phyloP scores from a whole-genome alignment of 129 eudicot species.

The Daucus carota region DH1_v3.0 NC_030385.2:46936001-46936500 shows the following conservation, averaged over 20 bases:
- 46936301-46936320: not conserved
- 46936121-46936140: slow-evolving; percentile 77
- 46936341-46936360: not conserved
- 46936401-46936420: not conserved
- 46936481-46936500: not conserved
- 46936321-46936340: not conserved
- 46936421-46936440: not conserved
- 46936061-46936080: slow-evolving; percentile 63
- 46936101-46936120: slow-evolving; percentile 83
- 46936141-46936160: slow-evolving; percentile 70
- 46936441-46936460: not conserved
- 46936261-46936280: not conserved
- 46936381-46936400: not conserved
- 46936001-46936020: not conserved
- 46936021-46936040: not conserved
- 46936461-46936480: not conserved
- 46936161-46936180: slow-evolving; percentile 30
- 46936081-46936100: slow-evolving; percentile 83
- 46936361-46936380: not conserved
- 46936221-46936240: not conserved
- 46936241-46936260: not conserved
- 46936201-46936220: not conserved
- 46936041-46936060: slow-evolving; percentile 2
- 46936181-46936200: not conserved
- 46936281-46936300: not conserved